phyloP scores from a whole-genome alignment of 495 filamentous ascomycete genomes.

The Penicillium atrosanguineum region DNA sequence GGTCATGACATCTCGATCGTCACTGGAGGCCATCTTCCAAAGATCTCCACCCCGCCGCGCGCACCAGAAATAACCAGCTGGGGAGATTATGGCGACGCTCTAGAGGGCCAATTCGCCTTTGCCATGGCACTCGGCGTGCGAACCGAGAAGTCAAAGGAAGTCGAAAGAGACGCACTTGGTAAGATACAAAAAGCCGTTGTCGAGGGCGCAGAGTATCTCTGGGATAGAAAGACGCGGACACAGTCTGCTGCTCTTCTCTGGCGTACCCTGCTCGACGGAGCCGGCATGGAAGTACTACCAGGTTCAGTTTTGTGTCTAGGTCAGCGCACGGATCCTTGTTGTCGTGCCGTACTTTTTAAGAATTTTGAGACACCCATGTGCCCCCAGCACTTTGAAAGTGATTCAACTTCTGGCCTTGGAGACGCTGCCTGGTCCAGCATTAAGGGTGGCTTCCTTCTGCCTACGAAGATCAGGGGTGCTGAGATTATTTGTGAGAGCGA shows the following conservation, averaged over 20 bases:
- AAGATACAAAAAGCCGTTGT: slow-evolving; percentile 14
- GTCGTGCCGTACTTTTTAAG: slow-evolving; percentile 14
- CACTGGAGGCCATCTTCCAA: slow-evolving; percentile 11
- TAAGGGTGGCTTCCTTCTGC: slow-evolving; percentile 15
- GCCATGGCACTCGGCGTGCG: slow-evolving; percentile 10
- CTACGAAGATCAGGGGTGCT: slow-evolving; percentile 10
- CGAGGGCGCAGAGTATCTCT: slow-evolving; percentile 18
- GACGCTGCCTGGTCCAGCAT: slow-evolving; percentile 13
- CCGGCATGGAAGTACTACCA: slow-evolving; percentile 12
- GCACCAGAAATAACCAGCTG: slow-evolving; percentile 13
- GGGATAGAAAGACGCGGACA: slow-evolving; percentile 13
- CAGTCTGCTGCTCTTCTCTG: slow-evolving; percentile 13
- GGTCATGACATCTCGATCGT: slow-evolving; percentile 13
- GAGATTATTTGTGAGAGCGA: slow-evolving; percentile 13
- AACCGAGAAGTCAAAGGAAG: neutral
- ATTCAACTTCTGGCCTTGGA: neutral
- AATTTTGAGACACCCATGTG: slow-evolving; percentile 16
- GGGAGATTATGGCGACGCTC: slow-evolving; percentile 12
- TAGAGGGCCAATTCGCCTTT: slow-evolving; percentile 13
- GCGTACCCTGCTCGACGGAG: slow-evolving; percentile 15
- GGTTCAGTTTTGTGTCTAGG: slow-evolving; percentile 16
- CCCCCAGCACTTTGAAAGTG: slow-evolving; percentile 6
- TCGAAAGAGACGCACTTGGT: slow-evolving; percentile 6
- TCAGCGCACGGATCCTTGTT: slow-evolving; percentile 8
- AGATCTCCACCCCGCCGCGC: slow-evolving; percentile 7